These are phyloP conservation scores for Suillus weaverae DNA, from an alignment of 768 basidiomycete species.

Conservation along the genomic window DNA sequence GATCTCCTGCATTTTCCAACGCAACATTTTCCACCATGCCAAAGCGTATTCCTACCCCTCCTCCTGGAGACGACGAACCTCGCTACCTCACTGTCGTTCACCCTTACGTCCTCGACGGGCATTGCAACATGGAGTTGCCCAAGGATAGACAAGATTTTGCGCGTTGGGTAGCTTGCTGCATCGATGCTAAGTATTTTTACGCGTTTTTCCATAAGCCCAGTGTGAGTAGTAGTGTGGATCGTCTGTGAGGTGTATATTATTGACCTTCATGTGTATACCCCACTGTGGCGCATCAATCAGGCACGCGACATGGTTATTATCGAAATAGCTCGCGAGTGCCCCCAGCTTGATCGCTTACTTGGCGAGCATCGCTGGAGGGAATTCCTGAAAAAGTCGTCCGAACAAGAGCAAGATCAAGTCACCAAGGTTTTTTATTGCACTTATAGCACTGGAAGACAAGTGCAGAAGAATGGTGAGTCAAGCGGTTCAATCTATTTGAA, in stretches of 20 bases:
- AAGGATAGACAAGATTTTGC: conserved; percentile 40
- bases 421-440: conserved; percentile 43
- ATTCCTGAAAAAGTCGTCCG: conserved; percentile 33
- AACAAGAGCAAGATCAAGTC: conserved; percentile 28
- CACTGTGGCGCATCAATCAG: conserved; percentile 17
- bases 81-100: conserved; percentile 44
- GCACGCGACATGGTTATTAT: conserved; percentile 47
- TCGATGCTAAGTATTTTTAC: conserved; percentile 34
- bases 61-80: conserved; percentile 45
- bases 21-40: conserved; percentile 32
- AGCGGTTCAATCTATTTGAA: neutral
- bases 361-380: conserved; percentile 45
- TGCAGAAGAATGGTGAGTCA: conserved; percentile 45
- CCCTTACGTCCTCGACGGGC: conserved; percentile 40
- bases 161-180: conserved; percentile 44
- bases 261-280: neutral
- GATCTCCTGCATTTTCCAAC: neutral
- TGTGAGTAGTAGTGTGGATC: conserved; percentile 29
- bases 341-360: conserved; percentile 36
- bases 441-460: conserved; percentile 37
- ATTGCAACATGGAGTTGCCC: conserved; percentile 41
- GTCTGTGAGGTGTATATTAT: neutral
- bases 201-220: conserved; percentile 46
- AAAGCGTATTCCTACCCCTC: conserved; percentile 43
- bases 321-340: conserved; percentile 37